phyloP scores from a whole-genome alignment of 2,329 filamentous ascomycete genomes.

The Pezicula rhizophila region DNA sequence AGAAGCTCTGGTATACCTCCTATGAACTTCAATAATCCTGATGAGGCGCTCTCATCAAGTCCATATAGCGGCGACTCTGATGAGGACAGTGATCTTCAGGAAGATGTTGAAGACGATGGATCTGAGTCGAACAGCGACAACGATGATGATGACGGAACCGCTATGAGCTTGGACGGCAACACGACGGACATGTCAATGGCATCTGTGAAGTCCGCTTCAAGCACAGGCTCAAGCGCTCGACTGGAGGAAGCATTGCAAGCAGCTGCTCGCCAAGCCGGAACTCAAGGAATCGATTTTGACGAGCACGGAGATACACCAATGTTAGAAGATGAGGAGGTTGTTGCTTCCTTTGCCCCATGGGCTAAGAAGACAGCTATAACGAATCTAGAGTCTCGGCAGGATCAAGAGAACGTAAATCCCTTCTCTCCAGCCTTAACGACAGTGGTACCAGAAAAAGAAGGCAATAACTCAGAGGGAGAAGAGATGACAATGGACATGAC shows the following conservation, averaged over 20 bases:
- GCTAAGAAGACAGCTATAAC: constrained; percentile 46
- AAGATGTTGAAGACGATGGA: constrained; percentile 42
- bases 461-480: constrained; percentile 19
- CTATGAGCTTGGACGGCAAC: constrained; percentile 73
- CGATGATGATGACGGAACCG: constrained; percentile 69
- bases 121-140: constrained; percentile 41
- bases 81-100: constrained; percentile 35
- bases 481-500: constrained; percentile 53
- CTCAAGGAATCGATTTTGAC: constrained; percentile 58
- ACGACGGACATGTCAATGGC: constrained; percentile 62
- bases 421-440: constrained; percentile 31
- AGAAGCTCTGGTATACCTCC: constrained; percentile 63
- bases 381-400: constrained; percentile 25
- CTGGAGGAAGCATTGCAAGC: constrained; percentile 73
- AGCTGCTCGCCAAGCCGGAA: constrained; percentile 70
- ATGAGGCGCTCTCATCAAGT: constrained; percentile 68
- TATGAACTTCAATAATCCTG: constrained; percentile 58
- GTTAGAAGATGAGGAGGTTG: constrained; percentile 59
- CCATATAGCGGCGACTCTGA: constrained; percentile 61
- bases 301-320: constrained; percentile 45
- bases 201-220: constrained; percentile 51
- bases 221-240: constrained; percentile 62
- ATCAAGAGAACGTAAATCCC: constrained; percentile 44
- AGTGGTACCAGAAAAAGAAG: constrained; percentile 19
- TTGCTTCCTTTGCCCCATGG: constrained; percentile 71